phyloP scores from a whole-genome alignment of 371 early-diverging fungal species.

The Mortierella sp. region DNA sequence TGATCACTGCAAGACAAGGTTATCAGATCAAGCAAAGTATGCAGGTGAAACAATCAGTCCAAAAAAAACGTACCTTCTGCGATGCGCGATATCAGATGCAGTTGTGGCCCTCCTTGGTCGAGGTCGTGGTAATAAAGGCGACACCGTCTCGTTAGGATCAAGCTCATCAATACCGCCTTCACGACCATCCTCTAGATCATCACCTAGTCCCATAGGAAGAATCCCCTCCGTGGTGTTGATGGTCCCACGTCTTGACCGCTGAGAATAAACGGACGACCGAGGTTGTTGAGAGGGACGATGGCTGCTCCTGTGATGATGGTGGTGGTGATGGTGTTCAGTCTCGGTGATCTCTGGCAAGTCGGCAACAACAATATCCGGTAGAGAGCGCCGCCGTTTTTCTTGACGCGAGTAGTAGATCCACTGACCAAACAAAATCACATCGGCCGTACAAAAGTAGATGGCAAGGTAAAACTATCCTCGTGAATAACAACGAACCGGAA shows the following conservation, averaged over 20 bases:
- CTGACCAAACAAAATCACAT: constrained; percentile 63
- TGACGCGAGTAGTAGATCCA: constrained; percentile 63
- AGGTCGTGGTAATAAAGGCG: constrained; percentile 27
- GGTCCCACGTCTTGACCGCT: not conserved
- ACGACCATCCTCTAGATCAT: not conserved
- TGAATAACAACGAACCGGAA: not conserved
- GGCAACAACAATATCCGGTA: constrained; percentile 23
- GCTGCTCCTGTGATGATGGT: not conserved
- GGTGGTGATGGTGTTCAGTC: constrained; percentile 27
- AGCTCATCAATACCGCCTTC: not conserved
- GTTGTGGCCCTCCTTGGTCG: constrained; percentile 39
- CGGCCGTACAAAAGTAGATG: constrained; percentile 67
- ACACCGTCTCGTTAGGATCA: constrained; percentile 13
- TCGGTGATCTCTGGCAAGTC: constrained; percentile 37
- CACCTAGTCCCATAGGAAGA: not conserved
- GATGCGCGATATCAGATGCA: constrained; percentile 48
- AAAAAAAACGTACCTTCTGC: constrained; percentile 34
- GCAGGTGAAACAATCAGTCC: not conserved
- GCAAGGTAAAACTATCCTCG: constrained; percentile 62
- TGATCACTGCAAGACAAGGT: not conserved
- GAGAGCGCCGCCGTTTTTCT: constrained; percentile 15
- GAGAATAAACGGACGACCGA: not conserved
- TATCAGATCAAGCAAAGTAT: not conserved
- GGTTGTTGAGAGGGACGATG: constrained; percentile 7
- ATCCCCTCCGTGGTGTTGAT: not conserved